phyloP scores from a whole-genome alignment of 257 asterid species.

The Capsicum pubescens region DNA sequence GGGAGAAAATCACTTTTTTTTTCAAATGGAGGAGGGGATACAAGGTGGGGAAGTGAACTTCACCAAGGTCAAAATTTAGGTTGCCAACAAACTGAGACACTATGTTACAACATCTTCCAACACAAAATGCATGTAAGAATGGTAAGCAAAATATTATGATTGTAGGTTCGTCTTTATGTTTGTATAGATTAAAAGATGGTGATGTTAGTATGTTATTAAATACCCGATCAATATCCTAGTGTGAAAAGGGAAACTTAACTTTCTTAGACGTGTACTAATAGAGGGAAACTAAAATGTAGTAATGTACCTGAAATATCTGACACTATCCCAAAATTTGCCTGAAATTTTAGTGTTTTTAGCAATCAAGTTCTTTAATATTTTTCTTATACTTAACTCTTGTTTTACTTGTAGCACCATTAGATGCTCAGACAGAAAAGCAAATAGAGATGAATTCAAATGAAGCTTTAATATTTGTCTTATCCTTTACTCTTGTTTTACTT shows the following conservation, averaged over 20 bases:
- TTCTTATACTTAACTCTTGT: neutral
- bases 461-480: no score
- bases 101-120: neutral
- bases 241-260: neutral
- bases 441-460: no score
- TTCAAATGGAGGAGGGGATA: no score
- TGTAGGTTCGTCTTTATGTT: neutral
- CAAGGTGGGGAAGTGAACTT: no score
- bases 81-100: neutral
- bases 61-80: no score
- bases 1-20: no score
- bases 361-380: neutral
- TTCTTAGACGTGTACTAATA: neutral
- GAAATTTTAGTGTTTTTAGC: neutral
- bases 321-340: neutral
- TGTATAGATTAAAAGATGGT: neutral
- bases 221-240: no score
- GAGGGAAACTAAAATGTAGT: neutral
- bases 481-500: no score
- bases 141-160: neutral
- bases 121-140: neutral
- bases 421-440: constrained; percentile 74
- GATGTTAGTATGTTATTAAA: neutral
- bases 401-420: constrained; percentile 57
- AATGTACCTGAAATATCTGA: neutral